Percentiles rank a stretch among this genome's conserved stretches.
These are phyloP conservation scores for Akanthomyces lecanii DNA, from an alignment of 2,329 filamentous ascomycete genomes.

Conservation along the genomic window DNA sequence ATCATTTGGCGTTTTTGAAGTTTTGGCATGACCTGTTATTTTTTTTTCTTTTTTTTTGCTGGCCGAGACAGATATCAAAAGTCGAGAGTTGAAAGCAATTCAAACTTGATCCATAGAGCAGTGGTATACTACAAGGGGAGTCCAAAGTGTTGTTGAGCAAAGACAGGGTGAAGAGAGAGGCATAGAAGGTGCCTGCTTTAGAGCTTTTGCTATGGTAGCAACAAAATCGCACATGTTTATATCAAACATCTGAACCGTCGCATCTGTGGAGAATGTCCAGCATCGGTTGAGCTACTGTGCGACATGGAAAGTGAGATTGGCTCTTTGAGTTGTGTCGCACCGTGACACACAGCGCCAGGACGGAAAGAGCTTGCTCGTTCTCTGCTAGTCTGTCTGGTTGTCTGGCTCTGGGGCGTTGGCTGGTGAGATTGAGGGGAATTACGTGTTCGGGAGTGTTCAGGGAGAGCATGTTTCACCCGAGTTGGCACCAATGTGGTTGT, in stretches of 20 bases:
- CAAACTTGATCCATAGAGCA: neutral
- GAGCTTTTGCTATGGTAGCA: neutral
- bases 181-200: neutral
- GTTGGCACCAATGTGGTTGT: no score
- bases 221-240: neutral
- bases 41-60: neutral
- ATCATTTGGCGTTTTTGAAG: conserved; percentile 6
- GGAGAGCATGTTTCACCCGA: no score
- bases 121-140: neutral
- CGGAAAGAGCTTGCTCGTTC: no score
- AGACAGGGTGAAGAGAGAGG: neutral
- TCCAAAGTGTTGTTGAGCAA: neutral
- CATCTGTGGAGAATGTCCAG: neutral
- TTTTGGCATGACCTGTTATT: conserved; percentile 4
- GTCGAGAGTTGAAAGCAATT: neutral
- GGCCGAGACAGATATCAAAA: conserved; percentile 2
- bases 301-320: neutral
- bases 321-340: neutral
- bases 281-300: neutral
- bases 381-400: no score
- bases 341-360: no score
- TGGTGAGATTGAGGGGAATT: no score
- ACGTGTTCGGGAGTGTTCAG: no score
- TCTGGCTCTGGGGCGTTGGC: no score
- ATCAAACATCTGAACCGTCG: neutral